phyloP scores from a whole-genome alignment of 345 rosid species.

The Erodium maritimum region DNA sequence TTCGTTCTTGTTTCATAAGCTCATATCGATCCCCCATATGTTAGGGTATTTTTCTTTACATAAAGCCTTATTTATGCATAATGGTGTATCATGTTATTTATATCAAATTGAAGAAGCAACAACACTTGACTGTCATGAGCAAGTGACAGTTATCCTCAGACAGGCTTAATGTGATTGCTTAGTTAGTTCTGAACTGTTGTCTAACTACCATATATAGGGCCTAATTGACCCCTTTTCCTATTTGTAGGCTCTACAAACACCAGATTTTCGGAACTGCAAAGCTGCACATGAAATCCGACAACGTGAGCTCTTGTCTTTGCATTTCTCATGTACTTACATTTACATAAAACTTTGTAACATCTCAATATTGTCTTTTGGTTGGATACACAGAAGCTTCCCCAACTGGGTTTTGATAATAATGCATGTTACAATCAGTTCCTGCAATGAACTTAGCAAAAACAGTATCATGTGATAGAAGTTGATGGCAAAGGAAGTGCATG shows the following conservation, averaged over 20 bases:
- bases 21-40: background rate
- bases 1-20: too few relatives aligned
- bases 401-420: background rate
- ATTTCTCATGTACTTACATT: too few relatives aligned
- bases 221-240: background rate
- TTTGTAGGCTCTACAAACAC: conserved; percentile 48
- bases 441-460: too few relatives aligned
- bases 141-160: too few relatives aligned
- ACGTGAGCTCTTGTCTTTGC: conserved; percentile 32
- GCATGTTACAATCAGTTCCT: too few relatives aligned
- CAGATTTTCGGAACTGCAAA: conserved; percentile 53
- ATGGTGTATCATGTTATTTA: too few relatives aligned
- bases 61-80: too few relatives aligned
- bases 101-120: too few relatives aligned
- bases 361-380: background rate
- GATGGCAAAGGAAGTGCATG: too few relatives aligned
- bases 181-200: background rate
- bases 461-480: too few relatives aligned
- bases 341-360: background rate
- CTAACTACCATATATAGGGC: background rate
- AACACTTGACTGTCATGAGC: too few relatives aligned
- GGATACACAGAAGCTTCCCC: background rate
- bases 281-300: conserved; percentile 57
- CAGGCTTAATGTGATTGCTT: too few relatives aligned
- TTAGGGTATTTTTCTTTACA: background rate